Conservation (phyloP, 1,284 basidiomycete species). For the Trichosporon asahii region DNA sequence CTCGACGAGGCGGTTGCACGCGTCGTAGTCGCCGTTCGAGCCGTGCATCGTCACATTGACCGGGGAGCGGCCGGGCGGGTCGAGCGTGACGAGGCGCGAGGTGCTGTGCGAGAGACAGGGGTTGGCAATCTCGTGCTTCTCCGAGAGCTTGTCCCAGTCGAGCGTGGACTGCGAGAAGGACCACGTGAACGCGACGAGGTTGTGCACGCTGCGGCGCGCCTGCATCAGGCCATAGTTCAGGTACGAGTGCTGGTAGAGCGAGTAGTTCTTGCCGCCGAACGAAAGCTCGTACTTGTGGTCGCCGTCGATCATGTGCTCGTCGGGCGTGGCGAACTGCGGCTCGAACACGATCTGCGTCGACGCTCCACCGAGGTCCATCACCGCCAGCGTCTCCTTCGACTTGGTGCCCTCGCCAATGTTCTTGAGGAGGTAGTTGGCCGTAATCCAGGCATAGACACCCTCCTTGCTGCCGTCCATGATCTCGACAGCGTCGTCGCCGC, state of each 20-base stretch:
- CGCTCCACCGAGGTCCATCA: conserved; percentile 93
- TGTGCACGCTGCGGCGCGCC: conserved; percentile 79
- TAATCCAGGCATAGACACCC: conserved; percentile 97
- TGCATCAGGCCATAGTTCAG: conserved; percentile 94
- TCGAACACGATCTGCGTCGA: conserved; percentile 98
- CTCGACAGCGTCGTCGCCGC: conserved; percentile 61
- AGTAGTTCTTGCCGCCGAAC: conserved; percentile 68
- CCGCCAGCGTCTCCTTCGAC: conserved; percentile 69
- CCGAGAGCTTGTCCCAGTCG: conserved; percentile 53
- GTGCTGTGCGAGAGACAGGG: conserved; percentile 77
- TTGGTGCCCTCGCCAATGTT: conserved; percentile 62
- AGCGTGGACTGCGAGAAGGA: conserved; percentile 52
- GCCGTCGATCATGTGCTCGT: conserved; percentile 67
- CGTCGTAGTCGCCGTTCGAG: conserved; percentile 74
- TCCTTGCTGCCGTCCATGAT: conserved; percentile 98
- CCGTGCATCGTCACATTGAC: conserved; percentile 78
- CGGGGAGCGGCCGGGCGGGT: conserved; percentile 57
- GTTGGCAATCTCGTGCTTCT: conserved; percentile 58
- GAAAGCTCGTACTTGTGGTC: conserved; percentile 89
- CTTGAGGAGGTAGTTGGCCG: conserved; percentile 85
- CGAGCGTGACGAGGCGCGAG: conserved; percentile 65
- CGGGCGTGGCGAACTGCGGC: conserved; percentile 59
- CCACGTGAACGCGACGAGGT: conserved; percentile 82
- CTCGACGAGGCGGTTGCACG: conserved; percentile 79
- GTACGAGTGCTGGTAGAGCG: conserved; percentile 91